phyloP scores from a whole-genome alignment of 208 protist species.

The Wallacemonas rigidus region DNA sequence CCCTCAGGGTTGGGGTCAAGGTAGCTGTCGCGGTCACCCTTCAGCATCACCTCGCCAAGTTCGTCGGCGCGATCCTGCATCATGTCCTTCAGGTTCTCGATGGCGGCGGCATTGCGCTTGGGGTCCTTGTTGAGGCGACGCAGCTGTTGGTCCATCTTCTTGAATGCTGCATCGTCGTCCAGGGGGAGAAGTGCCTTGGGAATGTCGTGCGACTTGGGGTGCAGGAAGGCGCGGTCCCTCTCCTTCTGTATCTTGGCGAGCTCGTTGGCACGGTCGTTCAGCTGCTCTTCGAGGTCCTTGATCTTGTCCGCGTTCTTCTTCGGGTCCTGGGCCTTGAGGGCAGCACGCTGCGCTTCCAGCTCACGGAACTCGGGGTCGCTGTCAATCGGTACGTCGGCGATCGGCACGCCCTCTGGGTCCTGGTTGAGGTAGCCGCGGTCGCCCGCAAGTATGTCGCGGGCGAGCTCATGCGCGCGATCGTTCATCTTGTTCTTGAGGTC shows the following conservation, averaged over 20 bases:
- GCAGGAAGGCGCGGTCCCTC: slow-evolving; percentile 57
- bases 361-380: slow-evolving; percentile 53
- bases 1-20: slow-evolving; percentile 67
- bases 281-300: slow-evolving; percentile 56
- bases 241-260: slow-evolving; percentile 63
- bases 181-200: slow-evolving; percentile 65
- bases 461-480: slow-evolving; percentile 63
- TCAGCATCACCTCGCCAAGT: slow-evolving; percentile 59
- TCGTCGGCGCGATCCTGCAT: slow-evolving; percentile 75
- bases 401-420: slow-evolving; percentile 73
- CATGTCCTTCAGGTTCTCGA: slow-evolving; percentile 69
- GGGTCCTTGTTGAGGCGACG: slow-evolving; percentile 61
- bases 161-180: slow-evolving; percentile 65
- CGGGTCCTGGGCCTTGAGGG: slow-evolving; percentile 61
- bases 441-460: slow-evolving; percentile 52
- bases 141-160: slow-evolving; percentile 66
- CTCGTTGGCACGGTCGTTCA: slow-evolving; percentile 73
- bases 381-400: slow-evolving; percentile 55
- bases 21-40: slow-evolving; percentile 66
- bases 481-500: slow-evolving; percentile 63
- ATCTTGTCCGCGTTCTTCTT: slow-evolving; percentile 51
- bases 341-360: slow-evolving; percentile 65
- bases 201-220: slow-evolving; percentile 53
- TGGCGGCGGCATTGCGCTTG: slow-evolving; percentile 52
- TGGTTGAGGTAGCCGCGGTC: slow-evolving; percentile 75